Conservation (phyloP, 805 yeast species). For the Teunomyces lycoperdinae region DNA sequence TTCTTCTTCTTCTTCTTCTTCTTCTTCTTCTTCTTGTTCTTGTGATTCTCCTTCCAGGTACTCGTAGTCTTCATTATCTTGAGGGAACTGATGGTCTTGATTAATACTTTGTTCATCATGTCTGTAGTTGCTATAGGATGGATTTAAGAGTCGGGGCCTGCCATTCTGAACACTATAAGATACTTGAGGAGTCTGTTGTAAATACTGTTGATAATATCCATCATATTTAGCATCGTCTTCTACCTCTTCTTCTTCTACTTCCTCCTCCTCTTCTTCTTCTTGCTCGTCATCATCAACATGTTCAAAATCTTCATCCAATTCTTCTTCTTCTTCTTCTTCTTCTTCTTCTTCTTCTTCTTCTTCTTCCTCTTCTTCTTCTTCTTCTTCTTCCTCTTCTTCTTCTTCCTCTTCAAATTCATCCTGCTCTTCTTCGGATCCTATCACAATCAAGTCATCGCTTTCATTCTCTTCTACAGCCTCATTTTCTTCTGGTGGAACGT, state of each 20-base stretch:
- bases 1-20: conserved; percentile 3
- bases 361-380: conserved; percentile 4
- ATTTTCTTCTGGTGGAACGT: not conserved
- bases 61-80: too few species aligned
- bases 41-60: too few species aligned
- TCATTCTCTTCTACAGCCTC: conserved; percentile 4
- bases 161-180: conserved; percentile 4
- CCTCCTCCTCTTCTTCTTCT: not conserved
- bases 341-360: not conserved
- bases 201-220: not conserved
- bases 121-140: not conserved
- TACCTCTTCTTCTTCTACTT: conserved; percentile 1
- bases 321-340: too few species aligned
- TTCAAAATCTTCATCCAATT: too few species aligned
- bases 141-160: conserved; percentile 5
- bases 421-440: conserved; percentile 2
- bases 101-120: not conserved
- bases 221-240: not conserved
- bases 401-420: conserved; percentile 5
- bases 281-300: conserved; percentile 1
- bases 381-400: conserved; percentile 6
- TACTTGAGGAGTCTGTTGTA: not conserved
- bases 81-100: not conserved
- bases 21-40: not conserved
- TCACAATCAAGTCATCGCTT: conserved; percentile 2